Evolutionary conservation across 192 early-diverging fungal species (phyloP), one percentile per base, ranked within the genome.

Genomic region (Umbelopsis sp.): DNA sequence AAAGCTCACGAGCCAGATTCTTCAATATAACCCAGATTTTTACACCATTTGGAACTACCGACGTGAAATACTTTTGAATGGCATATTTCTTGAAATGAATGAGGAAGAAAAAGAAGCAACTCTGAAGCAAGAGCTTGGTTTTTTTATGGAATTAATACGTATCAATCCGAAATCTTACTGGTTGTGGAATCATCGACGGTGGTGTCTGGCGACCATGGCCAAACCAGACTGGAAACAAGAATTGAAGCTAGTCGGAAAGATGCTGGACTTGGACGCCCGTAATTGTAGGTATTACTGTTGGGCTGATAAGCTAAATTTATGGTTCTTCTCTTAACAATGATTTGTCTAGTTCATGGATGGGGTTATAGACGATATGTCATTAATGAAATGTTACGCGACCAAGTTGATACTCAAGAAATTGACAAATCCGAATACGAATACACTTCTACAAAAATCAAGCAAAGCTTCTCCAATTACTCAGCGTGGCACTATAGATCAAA

Each of bases 401-500:
- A 71, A 1, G 77, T 72, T 0, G 76, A 88, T 25, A 15, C 73
- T 1, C 68, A 80, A 20, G 71, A 66, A 0, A 75, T 86, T 35
- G 81, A 82, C 15, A 50, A 78, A 25, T 70, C 71, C 20, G 97
- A 99, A 80, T 93, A 96, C 76, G 91, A 93, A 18, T 99, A 89
- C 76, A 97, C 95, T 0, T 92, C 88, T 1, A 82, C 79, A 49
- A 97, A 99, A 78, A 97, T 99, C 78, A 86, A 86, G 51, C 88
- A 92, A 74, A 95, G 93, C 78, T 98, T 96, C 76, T 94, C 94
- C 21, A 99, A 99, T 82, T 96, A 93, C 74, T 94, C 95, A 13
- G 98, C 98, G n/a, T 99, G 98, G 98, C 97, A 99, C 75, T 91
- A 97, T 72, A 80, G 98, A 64, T 91, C 88, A 65, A 97, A 94